Evolutionary conservation across 208 protist species (phyloP), one percentile per base, ranked within the genome.

Genomic region (Leishmania lainsoni): DNA sequence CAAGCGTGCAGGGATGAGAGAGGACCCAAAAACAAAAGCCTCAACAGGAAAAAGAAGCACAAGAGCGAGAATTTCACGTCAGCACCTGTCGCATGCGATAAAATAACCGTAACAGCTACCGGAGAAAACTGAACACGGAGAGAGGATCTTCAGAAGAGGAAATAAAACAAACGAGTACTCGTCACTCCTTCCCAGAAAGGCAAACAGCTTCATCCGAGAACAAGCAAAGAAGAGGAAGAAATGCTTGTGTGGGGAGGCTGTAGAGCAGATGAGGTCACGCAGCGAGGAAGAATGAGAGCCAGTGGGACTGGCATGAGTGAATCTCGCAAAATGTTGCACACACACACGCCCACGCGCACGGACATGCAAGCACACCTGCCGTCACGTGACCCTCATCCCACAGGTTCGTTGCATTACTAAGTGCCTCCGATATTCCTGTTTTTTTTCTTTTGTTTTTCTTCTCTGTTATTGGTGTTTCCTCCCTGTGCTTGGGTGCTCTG

Each of bases 41-140:
- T 32, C 59, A 66, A 66, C 59, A 66, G n/a, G n/a, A 66, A 29
- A 66, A 66, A 66, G 59, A 66, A 66, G n/a, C 59, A 66, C 22
- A 66, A 45, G 68, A 32, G n/a, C n/a, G 68, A 49, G 68, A 32
- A n/a, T 63, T 63, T 63, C 5, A n/a, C 42, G 14, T 22, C 26
- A 63, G 58, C 26, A 12, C 42, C 4, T 26, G 68, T 51, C 8
- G 22, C 32, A 20, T 48, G 68, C 32, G 68, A 73, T 45, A 66
- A 66, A 66, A 66, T 3, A 66, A 52, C 20, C 6, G 42, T 75
- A n/a, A 42, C 22, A 75, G 32, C 22, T 6, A 42, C 26, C 58
- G 32, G 5, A 26, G 29, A 10, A 63, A 6, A 63, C 26, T 12
- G 26, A 10, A 29, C 26, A 14, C 8, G 58, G 3, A 29, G 32